Percentiles rank a stretch among this genome's conserved stretches.
Evolutionary conservation across 768 basidiomycete genomes (phyloP).

Genomic region (Terana coerulea): DNA sequence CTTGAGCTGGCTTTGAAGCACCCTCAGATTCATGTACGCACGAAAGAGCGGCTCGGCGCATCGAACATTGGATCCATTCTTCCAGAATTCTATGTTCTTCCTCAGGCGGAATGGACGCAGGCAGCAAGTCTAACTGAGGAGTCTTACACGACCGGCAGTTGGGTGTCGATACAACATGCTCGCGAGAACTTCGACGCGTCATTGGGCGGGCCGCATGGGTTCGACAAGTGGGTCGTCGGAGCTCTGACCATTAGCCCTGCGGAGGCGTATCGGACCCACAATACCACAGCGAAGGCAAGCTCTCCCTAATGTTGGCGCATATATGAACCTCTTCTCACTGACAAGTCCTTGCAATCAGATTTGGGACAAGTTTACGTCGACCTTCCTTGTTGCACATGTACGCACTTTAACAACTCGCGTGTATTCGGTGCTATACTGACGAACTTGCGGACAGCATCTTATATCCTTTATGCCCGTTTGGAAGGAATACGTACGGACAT

Average conservation of each 20-base stretch:
- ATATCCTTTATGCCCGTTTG: constrained; percentile 55
- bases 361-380: constrained; percentile 68
- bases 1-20: constrained; percentile 53
- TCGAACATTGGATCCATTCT: constrained; percentile 38
- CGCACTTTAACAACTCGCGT: too few species aligned
- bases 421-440: too few species aligned
- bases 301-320: neutral
- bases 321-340: neutral
- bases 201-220: constrained; percentile 60
- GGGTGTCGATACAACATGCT: constrained; percentile 55
- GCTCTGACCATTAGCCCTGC: constrained; percentile 64
- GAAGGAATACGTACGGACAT: constrained; percentile 55
- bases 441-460: constrained; percentile 28
- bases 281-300: constrained; percentile 59
- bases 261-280: constrained; percentile 71
- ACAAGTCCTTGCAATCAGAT: constrained; percentile 44
- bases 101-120: constrained; percentile 25
- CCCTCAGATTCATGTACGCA: constrained; percentile 57
- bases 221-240: constrained; percentile 62
- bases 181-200: constrained; percentile 45
- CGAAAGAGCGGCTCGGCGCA: constrained; percentile 35
- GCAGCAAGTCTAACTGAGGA: constrained; percentile 35
- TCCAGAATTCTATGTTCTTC: constrained; percentile 53
- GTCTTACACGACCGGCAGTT: constrained; percentile 41
- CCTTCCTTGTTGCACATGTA: constrained; percentile 47